Base-by-base conservation (phyloP, 441 rosid genomes). In the Bruguiera hainesii region DNA sequence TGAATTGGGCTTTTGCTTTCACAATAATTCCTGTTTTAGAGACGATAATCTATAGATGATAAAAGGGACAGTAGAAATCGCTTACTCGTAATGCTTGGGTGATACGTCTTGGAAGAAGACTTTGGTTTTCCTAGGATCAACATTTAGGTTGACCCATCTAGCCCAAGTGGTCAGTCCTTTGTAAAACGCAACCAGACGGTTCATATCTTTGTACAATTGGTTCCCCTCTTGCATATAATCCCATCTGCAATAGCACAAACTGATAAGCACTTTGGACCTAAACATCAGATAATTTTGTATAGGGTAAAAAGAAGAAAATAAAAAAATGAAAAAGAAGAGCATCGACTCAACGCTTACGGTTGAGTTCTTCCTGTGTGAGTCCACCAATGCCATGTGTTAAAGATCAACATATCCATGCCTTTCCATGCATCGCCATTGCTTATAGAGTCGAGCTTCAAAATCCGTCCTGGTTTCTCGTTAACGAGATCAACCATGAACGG, bases 301-400 rank as follows among this genome's bases (percentile, higher is more conserved):
- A 1, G 48, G 48, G 18, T 0, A 3, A 42, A 11, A 39, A 11
- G 13, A 52, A 52, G 1, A 26, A 31, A 6, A 28, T 15, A 2
- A 6, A 1, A 5, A 20, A 3, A 42, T 0, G 2, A 13, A 35
- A 1, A 42, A 3, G 0, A 13, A 11, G 16, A 11, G 5, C 5
- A 42, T 42, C 0, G 48, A 42, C 3, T 35, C 25, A n/a, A 16
- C 11, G n/a, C 77, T 37, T 74, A 90, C 87, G 90, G 85, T 68
- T 90, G 96, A 42, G 85, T 81, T 69, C 85, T 69, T 69, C 79
- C 88, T 0, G 88, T 76, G 70, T 89, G 97, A 28, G 86, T 84
- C 97, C 98, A 93, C 98, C 97, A 90, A 26, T 89, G 97, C 98
- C 98, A 89, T 0, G 91, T 64, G 67, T 93, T 80, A 75, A 93